Conservation (phyloP, 176 grass and related monocot genomes). For the Oryza nivara region DNA sequence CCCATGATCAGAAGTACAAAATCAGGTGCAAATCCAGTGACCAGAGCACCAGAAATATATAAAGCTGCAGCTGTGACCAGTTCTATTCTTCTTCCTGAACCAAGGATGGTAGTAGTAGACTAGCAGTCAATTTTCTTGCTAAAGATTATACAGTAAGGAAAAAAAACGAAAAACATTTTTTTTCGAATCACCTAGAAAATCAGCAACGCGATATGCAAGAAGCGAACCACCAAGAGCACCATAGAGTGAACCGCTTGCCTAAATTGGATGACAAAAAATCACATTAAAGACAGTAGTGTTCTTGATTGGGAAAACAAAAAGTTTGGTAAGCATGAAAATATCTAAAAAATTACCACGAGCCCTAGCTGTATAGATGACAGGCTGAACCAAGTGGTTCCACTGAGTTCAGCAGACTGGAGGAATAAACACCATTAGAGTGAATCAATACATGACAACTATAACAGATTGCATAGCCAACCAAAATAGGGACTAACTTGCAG, state of each 20-base stretch:
- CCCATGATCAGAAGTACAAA: conserved; percentile 71
- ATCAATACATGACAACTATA: conserved; percentile 1
- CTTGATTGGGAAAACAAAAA: not conserved
- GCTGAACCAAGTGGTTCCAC: conserved; percentile 89
- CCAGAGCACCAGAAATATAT: conserved; percentile 74
- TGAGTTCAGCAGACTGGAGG: conserved; percentile 81
- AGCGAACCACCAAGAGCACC: conserved; percentile 90
- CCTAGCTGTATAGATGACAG: conserved; percentile 85
- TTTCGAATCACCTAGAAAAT: conserved; percentile 69
- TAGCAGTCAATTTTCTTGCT: conserved; percentile 27
- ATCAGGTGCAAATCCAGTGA: conserved; percentile 73
- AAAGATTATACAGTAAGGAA: conserved; percentile 7
- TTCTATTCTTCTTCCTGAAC: conserved; percentile 88
- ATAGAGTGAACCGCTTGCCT: conserved; percentile 96
- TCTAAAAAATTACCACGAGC: conserved; percentile 70
- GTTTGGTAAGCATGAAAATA: not conserved
- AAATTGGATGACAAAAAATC: conserved; percentile 37
- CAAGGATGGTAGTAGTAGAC: conserved; percentile 39
- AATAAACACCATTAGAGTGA: conserved; percentile 29
- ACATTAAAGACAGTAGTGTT: conserved; percentile 1
- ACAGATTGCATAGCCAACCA: not conserved
- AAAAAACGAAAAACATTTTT: conserved; percentile 1
- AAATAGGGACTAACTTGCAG: conserved; percentile 61
- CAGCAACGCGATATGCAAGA: conserved; percentile 68
- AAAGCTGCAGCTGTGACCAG: conserved; percentile 71